Conservation (phyloP, 768 basidiomycete genomes). For the Pleurotus ostreatus region DNA sequence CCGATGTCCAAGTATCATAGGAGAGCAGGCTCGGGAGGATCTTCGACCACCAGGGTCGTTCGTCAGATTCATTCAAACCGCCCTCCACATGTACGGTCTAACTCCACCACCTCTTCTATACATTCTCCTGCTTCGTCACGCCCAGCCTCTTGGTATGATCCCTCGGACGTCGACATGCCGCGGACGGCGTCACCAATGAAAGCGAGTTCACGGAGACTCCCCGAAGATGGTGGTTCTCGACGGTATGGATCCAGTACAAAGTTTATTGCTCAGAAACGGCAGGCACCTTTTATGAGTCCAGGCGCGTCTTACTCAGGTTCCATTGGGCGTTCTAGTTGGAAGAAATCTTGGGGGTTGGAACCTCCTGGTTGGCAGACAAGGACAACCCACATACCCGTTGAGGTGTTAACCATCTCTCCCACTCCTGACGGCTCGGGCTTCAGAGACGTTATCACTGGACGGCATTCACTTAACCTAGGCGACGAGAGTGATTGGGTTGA, state of each 20-base stretch:
- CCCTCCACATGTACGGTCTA: constrained; percentile 62
- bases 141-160: constrained; percentile 74
- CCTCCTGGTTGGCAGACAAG: constrained; percentile 82
- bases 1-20: constrained; percentile 80
- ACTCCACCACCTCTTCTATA: constrained; percentile 73
- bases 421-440: constrained; percentile 42
- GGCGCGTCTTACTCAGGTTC: constrained; percentile 28
- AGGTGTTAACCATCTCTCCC: constrained; percentile 71
- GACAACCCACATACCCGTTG: constrained; percentile 64
- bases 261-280: constrained; percentile 80
- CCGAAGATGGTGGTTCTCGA: constrained; percentile 5
- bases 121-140: constrained; percentile 76
- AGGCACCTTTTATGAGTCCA: constrained; percentile 67
- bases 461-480: constrained; percentile 53
- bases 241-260: constrained; percentile 36
- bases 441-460: constrained; percentile 78
- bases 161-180: constrained; percentile 63
- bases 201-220: constrained; percentile 12
- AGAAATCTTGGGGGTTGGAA: constrained; percentile 84
- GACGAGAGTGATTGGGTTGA: constrained; percentile 90
- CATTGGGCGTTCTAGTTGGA: constrained; percentile 75
- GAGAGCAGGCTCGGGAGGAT: constrained; percentile 75
- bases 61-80: constrained; percentile 51
- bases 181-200: constrained; percentile 65
- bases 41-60: constrained; percentile 77